Evolutionary conservation across 208 protist genomes (phyloP).

Genomic region (Trichomonas gallinae): DNA sequence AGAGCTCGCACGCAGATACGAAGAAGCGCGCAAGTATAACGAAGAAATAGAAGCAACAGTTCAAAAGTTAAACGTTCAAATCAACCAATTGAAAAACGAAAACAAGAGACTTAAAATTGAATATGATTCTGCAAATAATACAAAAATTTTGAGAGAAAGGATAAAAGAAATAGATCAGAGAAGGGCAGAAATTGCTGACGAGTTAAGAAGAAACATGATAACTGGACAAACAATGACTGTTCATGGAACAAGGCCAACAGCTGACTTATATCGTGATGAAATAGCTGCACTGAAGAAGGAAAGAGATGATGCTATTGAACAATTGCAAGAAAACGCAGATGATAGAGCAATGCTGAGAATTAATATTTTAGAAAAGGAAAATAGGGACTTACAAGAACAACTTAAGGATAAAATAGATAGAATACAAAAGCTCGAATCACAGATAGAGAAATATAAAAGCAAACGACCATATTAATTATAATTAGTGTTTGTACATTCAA

Average conservation of each 20-base stretch:
- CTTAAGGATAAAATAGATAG: not conserved
- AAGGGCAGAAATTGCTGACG: not conserved
- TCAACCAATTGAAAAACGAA: not conserved
- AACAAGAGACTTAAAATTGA: not conserved
- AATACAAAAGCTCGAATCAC: not conserved
- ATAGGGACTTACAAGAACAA: not conserved
- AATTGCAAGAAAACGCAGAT: not conserved
- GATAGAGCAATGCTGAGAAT: not conserved
- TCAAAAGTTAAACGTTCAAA: not conserved
- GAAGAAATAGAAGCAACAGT: not conserved
- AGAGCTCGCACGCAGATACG: not conserved
- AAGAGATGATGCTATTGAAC: not conserved
- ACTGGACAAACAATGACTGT: not conserved
- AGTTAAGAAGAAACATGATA: not conserved
- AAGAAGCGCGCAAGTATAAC: not conserved
- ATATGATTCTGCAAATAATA: not conserved
- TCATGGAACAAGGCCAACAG: not conserved
- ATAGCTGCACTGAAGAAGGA: not conserved
- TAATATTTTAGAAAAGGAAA: not conserved
- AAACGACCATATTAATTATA: not conserved
- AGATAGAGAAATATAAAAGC: not conserved
- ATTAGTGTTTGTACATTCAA: not conserved
- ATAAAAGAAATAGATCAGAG: not conserved
- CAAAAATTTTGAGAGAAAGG: not conserved
- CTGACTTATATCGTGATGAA: not conserved